Evolutionary conservation across 306 rosid genomes (phyloP), one percentile per base, ranked within the genome.

Genomic region (Corylus heterophylla): DNA sequence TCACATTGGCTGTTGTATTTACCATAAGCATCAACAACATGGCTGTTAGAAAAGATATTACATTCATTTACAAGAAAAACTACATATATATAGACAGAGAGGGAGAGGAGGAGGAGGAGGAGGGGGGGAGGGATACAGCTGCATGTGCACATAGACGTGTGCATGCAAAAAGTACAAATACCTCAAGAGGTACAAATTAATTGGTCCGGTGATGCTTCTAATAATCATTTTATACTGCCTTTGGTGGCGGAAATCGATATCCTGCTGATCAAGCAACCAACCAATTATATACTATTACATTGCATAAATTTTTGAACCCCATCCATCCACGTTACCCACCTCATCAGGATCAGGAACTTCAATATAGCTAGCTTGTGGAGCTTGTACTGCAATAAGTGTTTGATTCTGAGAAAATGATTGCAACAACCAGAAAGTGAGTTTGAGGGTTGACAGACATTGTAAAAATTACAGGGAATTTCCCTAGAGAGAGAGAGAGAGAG

Each of bases 321-420:
- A 78, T 76, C 66, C 77, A 77, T 84, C 76, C 37, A 61, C 27
- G 54, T 66, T 76, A 78, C 83, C 82, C 79, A 92, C 97, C 97
- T 88, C 92, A 54, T 90, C 92, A n/a, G 97, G 98, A 90, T 92
- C 96, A 52, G 88, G 87, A 79, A 94, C 95, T 88, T 92, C 96
- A 49, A 94, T 87, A 71, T 55, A 81, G 83, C 98, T 89, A 45
- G 92, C 91, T 80, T 79, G 86, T 3, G 97, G 98, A 73, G 97
- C 97, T 81, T 87, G 89, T 80, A 94, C 83, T 51, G 89, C 96
- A 79, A 94, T 85, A 54, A 92, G 86, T 81, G 93, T 87, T 79
- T 85, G 89, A 83, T 87, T 86, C 97, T 94, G 89, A 54, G 69
- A 79, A 29, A 77, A 64, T 25, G 52, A 62, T 76, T 18, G 73